phyloP scores from a whole-genome alignment of 208 protist species.

The Trypanosoma melophagium region DNA sequence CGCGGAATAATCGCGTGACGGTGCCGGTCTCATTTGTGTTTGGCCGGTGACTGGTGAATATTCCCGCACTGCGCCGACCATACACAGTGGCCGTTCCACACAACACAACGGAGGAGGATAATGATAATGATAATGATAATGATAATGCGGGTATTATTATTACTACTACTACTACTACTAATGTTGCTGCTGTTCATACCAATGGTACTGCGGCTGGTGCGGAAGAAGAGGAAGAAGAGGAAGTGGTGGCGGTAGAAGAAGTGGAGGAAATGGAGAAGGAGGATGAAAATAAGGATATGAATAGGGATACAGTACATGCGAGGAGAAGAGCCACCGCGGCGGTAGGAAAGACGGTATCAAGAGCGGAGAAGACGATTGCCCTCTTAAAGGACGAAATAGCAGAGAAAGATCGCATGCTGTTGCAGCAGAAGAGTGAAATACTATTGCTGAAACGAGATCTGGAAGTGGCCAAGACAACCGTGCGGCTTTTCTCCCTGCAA shows the following conservation, averaged over 20 bases:
- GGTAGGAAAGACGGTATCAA: background rate
- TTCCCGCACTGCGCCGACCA: conserved; percentile 57
- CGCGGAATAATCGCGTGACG: conserved; percentile 40
- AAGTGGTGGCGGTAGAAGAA: background rate
- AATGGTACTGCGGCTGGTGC: too few species aligned
- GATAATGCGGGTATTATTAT: too few species aligned
- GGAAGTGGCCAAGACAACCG: conserved; percentile 37
- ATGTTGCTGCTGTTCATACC: too few species aligned
- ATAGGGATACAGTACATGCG: background rate
- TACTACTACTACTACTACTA: too few species aligned
- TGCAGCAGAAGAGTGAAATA: conserved; percentile 23
- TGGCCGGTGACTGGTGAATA: conserved; percentile 35
- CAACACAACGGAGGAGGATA: background rate
- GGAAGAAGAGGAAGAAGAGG: too few species aligned
- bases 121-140: too few species aligned
- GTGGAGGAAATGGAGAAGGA: background rate
- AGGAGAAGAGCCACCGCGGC: background rate
- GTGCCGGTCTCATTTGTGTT: conserved; percentile 43
- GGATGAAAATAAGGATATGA: background rate
- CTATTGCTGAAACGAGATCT: conserved; percentile 25
- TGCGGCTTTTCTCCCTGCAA: conserved; percentile 31
- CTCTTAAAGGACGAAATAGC: conserved; percentile 31
- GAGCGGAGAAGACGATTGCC: conserved; percentile 20
- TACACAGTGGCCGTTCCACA: conserved; percentile 15
- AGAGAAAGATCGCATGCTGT: conserved; percentile 16